Conservation (phyloP, 108 stramenopile genomes). For the Parietichytrium sp. region DNA sequence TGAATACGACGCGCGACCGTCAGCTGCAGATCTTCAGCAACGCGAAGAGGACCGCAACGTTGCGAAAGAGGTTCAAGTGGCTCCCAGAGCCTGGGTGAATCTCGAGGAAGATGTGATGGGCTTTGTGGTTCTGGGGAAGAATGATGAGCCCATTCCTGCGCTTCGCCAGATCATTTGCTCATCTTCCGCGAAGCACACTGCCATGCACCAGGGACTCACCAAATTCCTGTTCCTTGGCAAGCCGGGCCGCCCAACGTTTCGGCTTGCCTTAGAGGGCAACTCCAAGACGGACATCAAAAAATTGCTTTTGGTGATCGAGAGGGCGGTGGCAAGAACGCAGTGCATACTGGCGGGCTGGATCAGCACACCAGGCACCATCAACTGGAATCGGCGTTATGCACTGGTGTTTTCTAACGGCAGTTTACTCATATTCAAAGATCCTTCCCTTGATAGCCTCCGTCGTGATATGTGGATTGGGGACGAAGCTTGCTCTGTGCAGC, state of each 20-base stretch:
- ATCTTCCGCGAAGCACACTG: not conserved
- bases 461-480: slow-evolving; percentile 34
- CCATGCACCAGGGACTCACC: not conserved
- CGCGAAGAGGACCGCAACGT: not conserved
- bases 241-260: not conserved
- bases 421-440: slow-evolving; percentile 6
- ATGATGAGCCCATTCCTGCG: not conserved
- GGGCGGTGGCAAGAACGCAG: not conserved
- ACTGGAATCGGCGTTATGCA: slow-evolving; percentile 13
- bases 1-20: no score
- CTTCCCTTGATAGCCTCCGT: slow-evolving; percentile 28
- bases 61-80: not conserved
- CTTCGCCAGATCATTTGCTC: not conserved
- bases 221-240: not conserved
- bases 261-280: slow-evolving; percentile 2
- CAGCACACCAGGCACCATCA: not conserved
- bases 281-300: slow-evolving; percentile 11
- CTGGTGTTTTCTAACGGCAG: not conserved
- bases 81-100: not conserved
- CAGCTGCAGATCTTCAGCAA: no score
- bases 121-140: not conserved
- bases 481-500: not conserved
- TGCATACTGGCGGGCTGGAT: not conserved
- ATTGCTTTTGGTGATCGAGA: not conserved
- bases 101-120: slow-evolving; percentile 11